phyloP scores from a whole-genome alignment of 805 yeast species.

The Pichia insulana region DNA sequence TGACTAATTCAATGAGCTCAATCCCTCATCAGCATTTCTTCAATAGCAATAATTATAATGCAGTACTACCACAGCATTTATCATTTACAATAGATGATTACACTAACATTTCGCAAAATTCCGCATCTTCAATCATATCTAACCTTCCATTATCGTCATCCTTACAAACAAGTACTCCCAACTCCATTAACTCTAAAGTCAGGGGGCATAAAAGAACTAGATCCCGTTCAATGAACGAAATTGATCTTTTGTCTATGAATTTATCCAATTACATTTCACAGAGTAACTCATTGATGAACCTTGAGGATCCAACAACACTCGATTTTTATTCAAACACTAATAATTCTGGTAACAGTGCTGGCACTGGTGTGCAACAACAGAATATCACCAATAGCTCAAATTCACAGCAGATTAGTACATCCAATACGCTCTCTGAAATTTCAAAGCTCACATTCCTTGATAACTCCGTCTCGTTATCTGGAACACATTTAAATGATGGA shows the following conservation, averaged over 20 bases:
- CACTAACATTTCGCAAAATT: neutral
- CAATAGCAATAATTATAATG: neutral
- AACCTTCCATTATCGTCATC: neutral
- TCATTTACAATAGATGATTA: too few relatives aligned
- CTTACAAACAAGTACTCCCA: neutral
- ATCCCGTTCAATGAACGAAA: slow-evolving; percentile 28
- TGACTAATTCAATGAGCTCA: too few relatives aligned
- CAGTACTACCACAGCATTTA: neutral
- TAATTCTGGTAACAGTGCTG: neutral
- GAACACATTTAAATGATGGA: neutral
- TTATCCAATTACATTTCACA: neutral
- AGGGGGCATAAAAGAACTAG: slow-evolving; percentile 29
- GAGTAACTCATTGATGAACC: neutral
- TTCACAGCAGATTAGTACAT: too few relatives aligned
- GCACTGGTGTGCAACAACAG: neutral
- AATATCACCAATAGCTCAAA: too few relatives aligned
- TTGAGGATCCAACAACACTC: too few relatives aligned
- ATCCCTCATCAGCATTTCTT: too few relatives aligned
- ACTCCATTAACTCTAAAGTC: neutral
- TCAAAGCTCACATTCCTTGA: neutral
- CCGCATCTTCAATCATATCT: neutral
- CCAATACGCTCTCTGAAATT: neutral
- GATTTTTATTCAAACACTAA: neutral
- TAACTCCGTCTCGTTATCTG: neutral
- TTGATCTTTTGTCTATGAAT: slow-evolving; percentile 14